phyloP scores from a whole-genome alignment of 2,329 filamentous ascomycete genomes.

The Paecilomyces fulvus region DNA sequence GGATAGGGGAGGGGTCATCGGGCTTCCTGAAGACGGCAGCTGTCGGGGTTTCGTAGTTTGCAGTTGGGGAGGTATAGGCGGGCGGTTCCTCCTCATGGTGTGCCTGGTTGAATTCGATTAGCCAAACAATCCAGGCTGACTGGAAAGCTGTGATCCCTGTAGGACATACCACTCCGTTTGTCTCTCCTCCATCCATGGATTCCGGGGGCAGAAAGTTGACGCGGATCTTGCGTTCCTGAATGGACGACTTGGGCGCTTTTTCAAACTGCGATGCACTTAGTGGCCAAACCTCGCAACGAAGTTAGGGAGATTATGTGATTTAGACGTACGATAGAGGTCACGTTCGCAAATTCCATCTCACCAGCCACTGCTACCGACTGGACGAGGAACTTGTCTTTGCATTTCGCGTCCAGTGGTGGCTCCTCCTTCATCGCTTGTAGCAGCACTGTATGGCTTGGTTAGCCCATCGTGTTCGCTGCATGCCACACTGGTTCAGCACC shows the following conservation, averaged over 20 bases:
- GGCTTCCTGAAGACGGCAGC: slow-evolving; percentile 35
- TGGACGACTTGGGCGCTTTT: slow-evolving; percentile 63
- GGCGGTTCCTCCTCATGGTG: slow-evolving; percentile 40
- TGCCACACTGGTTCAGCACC: slow-evolving; percentile 7
- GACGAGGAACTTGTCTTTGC: slow-evolving; percentile 95
- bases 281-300: background rate
- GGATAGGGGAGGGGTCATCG: slow-evolving; percentile 24
- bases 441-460: slow-evolving; percentile 54
- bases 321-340: slow-evolving; percentile 65
- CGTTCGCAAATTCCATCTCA: slow-evolving; percentile 75
- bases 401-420: slow-evolving; percentile 75
- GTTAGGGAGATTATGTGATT: background rate
- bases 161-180: slow-evolving; percentile 29
- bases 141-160: background rate
- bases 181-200: slow-evolving; percentile 21
- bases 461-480: slow-evolving; percentile 6
- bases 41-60: slow-evolving; percentile 38
- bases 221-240: slow-evolving; percentile 93
- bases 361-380: slow-evolving; percentile 78
- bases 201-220: slow-evolving; percentile 71
- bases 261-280: slow-evolving; percentile 56
- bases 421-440: slow-evolving; percentile 98
- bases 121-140: background rate
- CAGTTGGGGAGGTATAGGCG: slow-evolving; percentile 49
- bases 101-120: slow-evolving; percentile 11